phyloP scores from a whole-genome alignment of 139 green algal species.

The Coelastrella sp. region DNA sequence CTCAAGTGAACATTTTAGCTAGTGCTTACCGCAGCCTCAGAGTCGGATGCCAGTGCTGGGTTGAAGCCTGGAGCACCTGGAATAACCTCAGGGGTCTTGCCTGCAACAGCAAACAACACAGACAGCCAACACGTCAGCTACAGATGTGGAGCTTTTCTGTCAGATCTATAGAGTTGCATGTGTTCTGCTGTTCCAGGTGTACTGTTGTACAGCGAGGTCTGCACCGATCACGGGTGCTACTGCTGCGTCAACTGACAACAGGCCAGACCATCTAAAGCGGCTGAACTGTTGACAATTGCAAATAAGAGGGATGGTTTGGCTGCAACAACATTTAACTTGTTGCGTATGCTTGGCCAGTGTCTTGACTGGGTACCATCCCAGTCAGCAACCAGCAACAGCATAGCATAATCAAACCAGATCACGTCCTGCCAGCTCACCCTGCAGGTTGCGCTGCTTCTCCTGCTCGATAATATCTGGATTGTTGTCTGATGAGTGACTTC shows the following conservation, averaged over 20 bases:
- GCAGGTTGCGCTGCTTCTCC: conserved; percentile 52
- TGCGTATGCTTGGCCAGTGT: too few relatives aligned
- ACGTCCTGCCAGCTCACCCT: conserved; percentile 12
- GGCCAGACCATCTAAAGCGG: too few relatives aligned
- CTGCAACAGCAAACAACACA: conserved; percentile 19
- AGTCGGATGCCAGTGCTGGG: conserved; percentile 44
- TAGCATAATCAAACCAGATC: too few relatives aligned
- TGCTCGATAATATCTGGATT: conserved; percentile 38
- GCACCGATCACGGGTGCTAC: too few relatives aligned
- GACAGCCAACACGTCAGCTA: background rate
- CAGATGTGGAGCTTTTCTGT: too few relatives aligned
- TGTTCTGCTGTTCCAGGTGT: too few relatives aligned
- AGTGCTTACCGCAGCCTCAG: conserved; percentile 41
- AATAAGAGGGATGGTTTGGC: too few relatives aligned
- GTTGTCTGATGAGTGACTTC: conserved; percentile 45
- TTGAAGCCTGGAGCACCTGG: conserved; percentile 39
- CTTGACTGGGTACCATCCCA: background rate
- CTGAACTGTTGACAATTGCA: too few relatives aligned
- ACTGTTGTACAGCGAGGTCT: too few relatives aligned
- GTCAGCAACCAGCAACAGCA: background rate
- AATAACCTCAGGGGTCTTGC: conserved; percentile 47
- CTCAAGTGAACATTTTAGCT: background rate
- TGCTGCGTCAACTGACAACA: too few relatives aligned
- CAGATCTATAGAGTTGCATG: too few relatives aligned
- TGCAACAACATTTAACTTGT: too few relatives aligned